Conservation (phyloP, 1,284 basidiomycete species). For the Vanrija humicola region DNA sequence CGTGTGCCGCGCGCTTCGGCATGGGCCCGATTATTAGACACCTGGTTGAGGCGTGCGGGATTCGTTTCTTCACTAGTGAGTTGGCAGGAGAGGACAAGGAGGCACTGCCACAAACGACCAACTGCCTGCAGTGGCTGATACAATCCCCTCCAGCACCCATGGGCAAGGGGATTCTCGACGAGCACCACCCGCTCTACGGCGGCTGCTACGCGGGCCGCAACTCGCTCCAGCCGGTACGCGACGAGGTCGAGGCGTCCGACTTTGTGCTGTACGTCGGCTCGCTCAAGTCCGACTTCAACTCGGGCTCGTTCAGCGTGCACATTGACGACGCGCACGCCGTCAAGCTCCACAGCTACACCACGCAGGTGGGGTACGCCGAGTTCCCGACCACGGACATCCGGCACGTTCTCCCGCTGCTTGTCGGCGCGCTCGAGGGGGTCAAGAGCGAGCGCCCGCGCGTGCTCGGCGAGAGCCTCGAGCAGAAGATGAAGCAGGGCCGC, state of each 20-base stretch:
- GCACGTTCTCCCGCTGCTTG: constrained; percentile 49
- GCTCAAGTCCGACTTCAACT: constrained; percentile 83
- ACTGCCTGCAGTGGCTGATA: neutral
- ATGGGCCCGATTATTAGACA: constrained; percentile 65
- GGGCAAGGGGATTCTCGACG: constrained; percentile 80
- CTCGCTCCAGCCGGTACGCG: constrained; percentile 65
- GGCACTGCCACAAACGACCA: neutral
- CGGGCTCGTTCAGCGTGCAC: constrained; percentile 52
- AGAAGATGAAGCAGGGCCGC: constrained; percentile 31
- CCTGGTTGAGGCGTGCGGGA: constrained; percentile 65
- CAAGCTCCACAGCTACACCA: constrained; percentile 79
- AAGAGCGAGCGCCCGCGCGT: constrained; percentile 15
- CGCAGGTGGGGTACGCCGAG: constrained; percentile 56
- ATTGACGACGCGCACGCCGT: constrained; percentile 57
- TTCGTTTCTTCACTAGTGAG: constrained; percentile 62
- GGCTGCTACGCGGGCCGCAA: constrained; percentile 82
- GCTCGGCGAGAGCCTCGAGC: constrained; percentile 23
- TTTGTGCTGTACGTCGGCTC: constrained; percentile 78
- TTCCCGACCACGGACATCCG: constrained; percentile 53
- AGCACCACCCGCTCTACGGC: constrained; percentile 77
- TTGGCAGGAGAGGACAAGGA: neutral
- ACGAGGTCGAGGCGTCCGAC: constrained; percentile 75
- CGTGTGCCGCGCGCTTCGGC: constrained; percentile 77
- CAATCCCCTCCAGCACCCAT: constrained; percentile 58
- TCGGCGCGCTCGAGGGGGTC: constrained; percentile 39